Percentiles rank a stretch among this genome's conserved stretches.
Evolutionary conservation across 306 rosid genomes (phyloP).

Genomic region (Cucumis cinereus): DNA sequence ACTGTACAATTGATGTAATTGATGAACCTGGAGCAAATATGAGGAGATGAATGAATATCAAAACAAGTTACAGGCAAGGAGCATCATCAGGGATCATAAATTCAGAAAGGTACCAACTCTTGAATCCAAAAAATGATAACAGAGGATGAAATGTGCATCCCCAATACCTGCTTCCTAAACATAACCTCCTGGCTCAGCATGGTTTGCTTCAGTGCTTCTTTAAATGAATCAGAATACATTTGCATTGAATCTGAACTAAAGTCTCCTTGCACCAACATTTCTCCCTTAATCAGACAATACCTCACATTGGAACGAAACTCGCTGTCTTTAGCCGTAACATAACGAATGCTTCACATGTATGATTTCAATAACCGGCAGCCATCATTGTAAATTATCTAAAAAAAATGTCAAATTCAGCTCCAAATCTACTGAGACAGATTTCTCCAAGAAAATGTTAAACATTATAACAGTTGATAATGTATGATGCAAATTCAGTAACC

Average conservation of each 20-base stretch:
- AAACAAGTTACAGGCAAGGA: not conserved
- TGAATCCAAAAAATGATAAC: not conserved
- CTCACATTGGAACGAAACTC: not conserved
- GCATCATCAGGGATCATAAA: not conserved
- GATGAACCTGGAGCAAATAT: conserved; percentile 30
- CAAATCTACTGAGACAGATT: not conserved
- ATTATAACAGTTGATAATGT: not conserved
- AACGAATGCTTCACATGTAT: not conserved
- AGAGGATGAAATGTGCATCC: not conserved
- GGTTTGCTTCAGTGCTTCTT: conserved; percentile 32
- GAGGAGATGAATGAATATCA: not conserved
- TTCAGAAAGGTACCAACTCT: not conserved
- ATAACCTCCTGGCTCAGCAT: conserved; percentile 45
- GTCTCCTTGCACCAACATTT: conserved; percentile 31
- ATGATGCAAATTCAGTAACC: not conserved
- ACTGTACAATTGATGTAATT: conserved; percentile 41
- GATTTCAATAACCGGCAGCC: not conserved
- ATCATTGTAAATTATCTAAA: not conserved
- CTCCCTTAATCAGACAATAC: not conserved
- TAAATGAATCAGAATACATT: conserved; percentile 13
- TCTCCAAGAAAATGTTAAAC: not conserved
- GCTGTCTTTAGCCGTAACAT: not conserved
- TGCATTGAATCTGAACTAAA: conserved; percentile 26
- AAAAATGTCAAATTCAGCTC: not conserved
- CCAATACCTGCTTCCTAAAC: conserved; percentile 39